Base-by-base conservation (phyloP, 1,284 basidiomycete genomes). In the Ceratobasidium sp. region DNA sequence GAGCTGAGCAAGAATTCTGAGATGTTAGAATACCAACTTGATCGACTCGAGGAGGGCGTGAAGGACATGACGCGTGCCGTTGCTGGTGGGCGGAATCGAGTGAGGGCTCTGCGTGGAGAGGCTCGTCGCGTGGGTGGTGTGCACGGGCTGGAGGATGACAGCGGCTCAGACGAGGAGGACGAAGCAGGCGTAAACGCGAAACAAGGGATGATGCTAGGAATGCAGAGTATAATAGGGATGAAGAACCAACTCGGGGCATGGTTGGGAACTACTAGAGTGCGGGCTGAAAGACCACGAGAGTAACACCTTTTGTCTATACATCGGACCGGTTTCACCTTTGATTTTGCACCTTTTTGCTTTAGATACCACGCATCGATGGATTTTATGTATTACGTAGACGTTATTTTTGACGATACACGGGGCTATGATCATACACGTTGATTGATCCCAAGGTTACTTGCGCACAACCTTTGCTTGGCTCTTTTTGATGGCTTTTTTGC, bases 11-110 rank as follows among this genome's bases (percentile, higher is more conserved):
- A 75, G 41, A 68, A 59, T n/a, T 79, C 73, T 5, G 54, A 77
- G 38, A 77, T 77, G 65, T 48, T 78, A n/a, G 66, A 79, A 46
- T 80, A 80, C 60, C 80, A 79, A 54, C 75, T 80, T 10, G 62
- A 78, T 41, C 69, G 69, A 48, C 71, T 80, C 14, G 73, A 78
- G 30, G 76, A 76, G 30, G 75, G 78, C 14, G 73, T 75, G 20
- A 71, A 73, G n/a, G 68, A 77, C 38, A 77, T 77, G 75, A 46
- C 75, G 4, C 75, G 75, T 27, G 54, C 75, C 2, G 75, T 77
- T 33, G 75, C 75, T 33, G 75, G 65, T 68, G 75, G 75, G n/a
- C 65, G 75, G 41, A 64, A 68, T 33, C 75, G 75, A 18, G 65
- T 77, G 46, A 65, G 75, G 18, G 75, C 65, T 5, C 55, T 77